Evolutionary conservation across 2,329 filamentous ascomycete species (phyloP), one percentile per base, ranked within the genome.

Genomic region (Aquanectria penicillioides): DNA sequence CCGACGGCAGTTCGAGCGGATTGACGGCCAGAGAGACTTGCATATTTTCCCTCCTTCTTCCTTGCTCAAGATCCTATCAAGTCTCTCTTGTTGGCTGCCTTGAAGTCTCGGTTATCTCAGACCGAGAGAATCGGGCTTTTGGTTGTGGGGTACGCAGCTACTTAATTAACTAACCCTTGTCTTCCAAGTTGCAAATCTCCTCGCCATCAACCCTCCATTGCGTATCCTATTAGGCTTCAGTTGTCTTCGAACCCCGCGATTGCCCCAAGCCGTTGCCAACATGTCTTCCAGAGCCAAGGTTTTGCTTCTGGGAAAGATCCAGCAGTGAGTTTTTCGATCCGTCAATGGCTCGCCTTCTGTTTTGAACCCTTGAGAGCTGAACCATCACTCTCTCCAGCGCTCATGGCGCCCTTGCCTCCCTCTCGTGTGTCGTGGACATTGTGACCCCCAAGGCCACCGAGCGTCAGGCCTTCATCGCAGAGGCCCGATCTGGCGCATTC

Each of bases 401-500:
- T 34, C 81, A 88, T 59, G 78, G 85, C 34, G 79, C 85, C 57
- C 93, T 89, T 88, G 72, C 83, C n/a, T 74, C 81, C 5, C 81
- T 95, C 53, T 76, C 79, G 48, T 74, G 82, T 18, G 74, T 91
- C 17, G 89, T 89, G 36, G 86, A 92, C n/a, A 75, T 94, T 37
- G 67, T 94, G 34, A 76, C 77, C 12, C 86, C 91, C 7, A 78
- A 79, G 59, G 80, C 91, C 9, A 86, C 78, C 17, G 86, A 82
- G 73, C 86, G 91, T 52, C 73, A 76, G 17, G 87, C 87, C 15
- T 94, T 96, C 74, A 77, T 94, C 49, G 73, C 84, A 43, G 90
- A 94, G 77, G 89, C 86, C 73, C 77, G 78, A 44, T 81, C 83
- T 17, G 90, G 90, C 17, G 80, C 81, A 26, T 80, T 93, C n/a